These are phyloP conservation scores for Schwanniomyces sp. DNA, from an alignment of 805 yeast species.

Conservation along the genomic window DNA sequence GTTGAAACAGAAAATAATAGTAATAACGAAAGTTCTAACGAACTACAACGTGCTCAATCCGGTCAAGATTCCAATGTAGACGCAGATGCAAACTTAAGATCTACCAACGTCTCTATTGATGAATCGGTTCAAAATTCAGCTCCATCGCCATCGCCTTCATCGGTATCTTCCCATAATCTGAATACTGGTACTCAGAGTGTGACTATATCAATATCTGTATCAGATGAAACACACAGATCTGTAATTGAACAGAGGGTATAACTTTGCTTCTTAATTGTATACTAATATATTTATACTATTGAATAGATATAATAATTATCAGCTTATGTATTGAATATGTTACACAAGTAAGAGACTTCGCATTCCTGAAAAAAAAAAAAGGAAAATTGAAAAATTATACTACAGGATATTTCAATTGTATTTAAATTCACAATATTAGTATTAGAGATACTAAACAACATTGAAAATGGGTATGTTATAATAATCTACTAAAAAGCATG, in stretches of 20 bases:
- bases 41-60: background rate
- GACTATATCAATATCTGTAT: background rate
- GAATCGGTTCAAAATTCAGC: background rate
- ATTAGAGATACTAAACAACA: background rate
- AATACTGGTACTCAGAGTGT: background rate
- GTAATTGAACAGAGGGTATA: slow-evolving; percentile 18
- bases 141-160: background rate
- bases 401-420: background rate
- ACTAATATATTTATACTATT: background rate
- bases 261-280: background rate
- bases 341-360: background rate
- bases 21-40: background rate
- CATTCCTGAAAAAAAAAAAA: background rate
- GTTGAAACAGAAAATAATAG: background rate
- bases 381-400: background rate
- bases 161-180: background rate
- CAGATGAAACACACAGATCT: slow-evolving; percentile 12
- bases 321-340: background rate
- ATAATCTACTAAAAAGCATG: background rate
- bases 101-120: slow-evolving; percentile 3
- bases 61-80: background rate
- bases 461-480: slow-evolving; percentile 10
- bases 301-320: background rate
- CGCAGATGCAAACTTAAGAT: background rate
- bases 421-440: background rate